These are phyloP conservation scores for Trypanosoma brucei DNA, from an alignment of 208 protist genomes.

Conservation along the genomic window DNA sequence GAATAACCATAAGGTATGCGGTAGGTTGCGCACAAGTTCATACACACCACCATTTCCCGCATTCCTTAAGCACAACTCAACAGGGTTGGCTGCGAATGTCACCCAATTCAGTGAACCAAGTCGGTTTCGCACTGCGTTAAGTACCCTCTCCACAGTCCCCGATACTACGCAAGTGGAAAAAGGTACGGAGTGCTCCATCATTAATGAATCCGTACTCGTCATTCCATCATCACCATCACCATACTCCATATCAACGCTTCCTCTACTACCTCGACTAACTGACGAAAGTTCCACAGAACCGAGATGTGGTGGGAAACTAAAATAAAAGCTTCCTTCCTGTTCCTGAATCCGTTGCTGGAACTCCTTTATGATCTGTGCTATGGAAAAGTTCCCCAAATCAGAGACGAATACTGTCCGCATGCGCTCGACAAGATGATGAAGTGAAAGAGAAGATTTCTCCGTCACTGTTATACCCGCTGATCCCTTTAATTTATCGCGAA, in stretches of 20 bases:
- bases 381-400: conserved; percentile 67
- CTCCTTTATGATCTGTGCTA: conserved; percentile 71
- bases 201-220: no score
- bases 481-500: conserved; percentile 45
- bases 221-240: no score
- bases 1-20: conserved; percentile 71
- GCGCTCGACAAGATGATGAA: conserved; percentile 57
- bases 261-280: no score
- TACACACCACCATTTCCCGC: conserved; percentile 71
- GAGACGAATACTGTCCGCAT: conserved; percentile 72
- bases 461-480: conserved; percentile 63
- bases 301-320: no score
- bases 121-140: conserved; percentile 55
- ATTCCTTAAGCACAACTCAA: conserved; percentile 31
- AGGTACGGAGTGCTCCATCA: background rate
- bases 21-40: conserved; percentile 70
- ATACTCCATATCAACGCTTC: no score
- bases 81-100: conserved; percentile 54
- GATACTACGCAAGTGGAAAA: conserved; percentile 7
- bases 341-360: conserved; percentile 54
- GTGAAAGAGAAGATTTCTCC: conserved; percentile 52
- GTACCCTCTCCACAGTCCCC: conserved; percentile 28
- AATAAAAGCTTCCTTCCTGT: conserved; percentile 18
- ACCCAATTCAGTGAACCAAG: conserved; percentile 80
- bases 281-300: no score